Conservation (phyloP, 164 flowering plant species). For the Kingdonia uniflora region DNA sequence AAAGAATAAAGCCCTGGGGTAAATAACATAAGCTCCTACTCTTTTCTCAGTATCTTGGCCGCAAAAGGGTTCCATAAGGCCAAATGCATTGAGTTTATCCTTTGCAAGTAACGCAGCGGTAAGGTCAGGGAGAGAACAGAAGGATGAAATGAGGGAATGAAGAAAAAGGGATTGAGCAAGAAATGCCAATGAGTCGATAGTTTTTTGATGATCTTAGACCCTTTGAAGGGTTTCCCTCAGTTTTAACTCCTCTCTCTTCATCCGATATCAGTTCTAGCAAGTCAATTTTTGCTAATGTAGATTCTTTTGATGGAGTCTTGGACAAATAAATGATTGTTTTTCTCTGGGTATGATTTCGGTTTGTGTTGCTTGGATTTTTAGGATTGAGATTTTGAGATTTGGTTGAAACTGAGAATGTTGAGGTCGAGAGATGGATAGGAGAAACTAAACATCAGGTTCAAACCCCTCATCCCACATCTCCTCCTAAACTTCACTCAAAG, state of each 20-base stretch:
- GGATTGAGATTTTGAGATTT: conserved; percentile 5
- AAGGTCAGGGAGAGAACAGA: no score
- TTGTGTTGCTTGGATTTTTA: no score
- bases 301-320: conserved; percentile 13
- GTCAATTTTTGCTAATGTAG: conserved; percentile 38
- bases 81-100: conserved; percentile 72
- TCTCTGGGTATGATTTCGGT: no score
- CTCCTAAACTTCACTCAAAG: no score
- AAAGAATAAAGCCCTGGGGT: conserved; percentile 66
- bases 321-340: background rate
- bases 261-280: conserved; percentile 66
- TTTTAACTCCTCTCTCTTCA: conserved; percentile 76
- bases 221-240: conserved; percentile 43
- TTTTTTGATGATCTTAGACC: conserved; percentile 46
- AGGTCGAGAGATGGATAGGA: conserved; percentile 3
- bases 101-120: conserved; percentile 52
- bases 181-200: conserved; percentile 61
- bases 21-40: conserved; percentile 73
- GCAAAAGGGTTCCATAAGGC: conserved; percentile 65
- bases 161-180: no score
- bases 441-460: no score
- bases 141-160: no score
- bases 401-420: background rate
- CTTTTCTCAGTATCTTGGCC: conserved; percentile 23
- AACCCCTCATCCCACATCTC: no score